Conservation (phyloP, 2,329 filamentous ascomycete species). For the Arthroderma uncinatum region DNA sequence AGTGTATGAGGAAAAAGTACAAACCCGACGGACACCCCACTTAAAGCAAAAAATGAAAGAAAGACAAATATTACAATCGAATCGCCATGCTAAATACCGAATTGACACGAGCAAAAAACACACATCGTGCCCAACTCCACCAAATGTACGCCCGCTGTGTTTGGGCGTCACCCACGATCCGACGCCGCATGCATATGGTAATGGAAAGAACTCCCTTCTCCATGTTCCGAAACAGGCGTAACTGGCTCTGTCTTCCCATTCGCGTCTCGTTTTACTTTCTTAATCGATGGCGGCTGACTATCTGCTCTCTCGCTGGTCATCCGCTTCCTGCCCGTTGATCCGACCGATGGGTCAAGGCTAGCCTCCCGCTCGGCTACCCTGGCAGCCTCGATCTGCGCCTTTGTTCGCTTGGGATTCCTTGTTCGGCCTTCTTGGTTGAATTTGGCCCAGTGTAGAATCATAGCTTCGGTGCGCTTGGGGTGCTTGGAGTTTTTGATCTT, state of each 20-base stretch:
- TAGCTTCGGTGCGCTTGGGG: conserved; percentile 35
- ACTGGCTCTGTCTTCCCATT: conserved; percentile 5
- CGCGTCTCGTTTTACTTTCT: conserved; percentile 3
- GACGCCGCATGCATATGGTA: conserved; percentile 2
- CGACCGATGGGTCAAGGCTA: background rate
- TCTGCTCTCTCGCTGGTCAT: background rate
- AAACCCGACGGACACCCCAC: background rate
- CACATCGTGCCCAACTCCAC: background rate
- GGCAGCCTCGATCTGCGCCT: conserved; percentile 36
- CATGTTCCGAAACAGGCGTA: conserved; percentile 4
- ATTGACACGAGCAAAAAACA: background rate
- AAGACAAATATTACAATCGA: background rate
- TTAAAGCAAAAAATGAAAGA: background rate
- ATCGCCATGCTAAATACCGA: conserved; percentile 2
- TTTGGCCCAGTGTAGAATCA: conserved; percentile 36
- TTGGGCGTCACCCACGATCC: background rate
- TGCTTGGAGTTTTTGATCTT: conserved; percentile 37
- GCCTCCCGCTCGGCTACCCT: conserved; percentile 16
- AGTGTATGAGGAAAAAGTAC: conserved; percentile 3
- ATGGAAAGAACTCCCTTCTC: background rate
- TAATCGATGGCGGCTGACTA: background rate
- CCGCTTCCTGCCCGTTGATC: background rate
- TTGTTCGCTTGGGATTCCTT: conserved; percentile 35
- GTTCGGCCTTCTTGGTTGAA: conserved; percentile 35
- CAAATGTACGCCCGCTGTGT: background rate